Conservation (phyloP, 75 land plant species). For the Pseudotsuga menziesii region DNA sequence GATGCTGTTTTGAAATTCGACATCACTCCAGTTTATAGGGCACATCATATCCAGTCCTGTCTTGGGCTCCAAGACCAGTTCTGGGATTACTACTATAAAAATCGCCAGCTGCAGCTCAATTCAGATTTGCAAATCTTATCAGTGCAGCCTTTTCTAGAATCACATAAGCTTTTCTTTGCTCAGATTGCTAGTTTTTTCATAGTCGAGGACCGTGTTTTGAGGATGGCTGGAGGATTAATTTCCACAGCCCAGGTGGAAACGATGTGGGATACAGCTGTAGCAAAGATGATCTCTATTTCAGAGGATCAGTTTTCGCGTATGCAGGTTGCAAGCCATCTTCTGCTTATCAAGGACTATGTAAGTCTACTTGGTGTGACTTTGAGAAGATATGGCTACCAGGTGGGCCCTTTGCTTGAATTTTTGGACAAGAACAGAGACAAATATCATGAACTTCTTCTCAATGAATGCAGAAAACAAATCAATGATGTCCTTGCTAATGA, state of each 20-base stretch:
- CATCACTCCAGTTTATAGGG: too few relatives aligned
- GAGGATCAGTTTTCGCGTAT: conserved; percentile 78
- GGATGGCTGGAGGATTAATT: conserved; percentile 24
- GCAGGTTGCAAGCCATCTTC: conserved; percentile 75
- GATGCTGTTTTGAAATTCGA: too few relatives aligned
- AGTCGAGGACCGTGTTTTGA: conserved; percentile 80
- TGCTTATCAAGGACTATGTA: conserved; percentile 88
- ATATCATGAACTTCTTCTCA: conserved; percentile 88
- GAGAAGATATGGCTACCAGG: conserved; percentile 72
- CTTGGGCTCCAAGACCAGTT: conserved; percentile 82
- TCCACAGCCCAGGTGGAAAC: conserved; percentile 65
- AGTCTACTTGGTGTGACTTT: conserved; percentile 79
- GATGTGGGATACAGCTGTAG: conserved; percentile 87
- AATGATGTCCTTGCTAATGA: conserved; percentile 78
- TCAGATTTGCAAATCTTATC: neutral
- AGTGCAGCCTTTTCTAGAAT: neutral
- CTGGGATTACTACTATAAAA: conserved; percentile 79
- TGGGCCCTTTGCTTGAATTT: conserved; percentile 69
- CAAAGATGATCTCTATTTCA: conserved; percentile 64
- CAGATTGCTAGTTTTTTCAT: conserved; percentile 97
- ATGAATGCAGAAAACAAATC: conserved; percentile 72
- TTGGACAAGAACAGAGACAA: conserved; percentile 83
- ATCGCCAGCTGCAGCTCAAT: conserved; percentile 84
- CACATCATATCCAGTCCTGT: too few relatives aligned
- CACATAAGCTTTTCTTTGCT: conserved; percentile 87